Conservation (phyloP, 305 asterid genomes). For the Ilex paraguariensis region DNA sequence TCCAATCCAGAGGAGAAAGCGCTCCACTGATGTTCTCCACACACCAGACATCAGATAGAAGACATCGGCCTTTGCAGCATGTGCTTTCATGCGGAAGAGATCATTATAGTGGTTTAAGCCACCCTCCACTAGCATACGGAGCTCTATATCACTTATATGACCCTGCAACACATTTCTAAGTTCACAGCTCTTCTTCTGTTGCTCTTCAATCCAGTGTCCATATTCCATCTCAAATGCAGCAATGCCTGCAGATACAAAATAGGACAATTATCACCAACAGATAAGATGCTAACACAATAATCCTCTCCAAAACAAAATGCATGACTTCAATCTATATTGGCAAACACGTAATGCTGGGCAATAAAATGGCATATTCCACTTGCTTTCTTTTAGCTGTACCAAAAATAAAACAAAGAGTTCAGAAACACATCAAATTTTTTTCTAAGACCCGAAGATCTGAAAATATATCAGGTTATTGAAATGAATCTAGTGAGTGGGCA, state of each 20-base stretch:
- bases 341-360: no score
- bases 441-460: no score
- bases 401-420: no score
- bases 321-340: no score
- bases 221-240: slow-evolving; percentile 80
- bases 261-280: not conserved
- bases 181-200: slow-evolving; percentile 50
- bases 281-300: no score
- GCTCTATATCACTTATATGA: slow-evolving; percentile 45
- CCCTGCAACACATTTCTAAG: slow-evolving; percentile 60
- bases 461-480: no score
- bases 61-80: slow-evolving; percentile 72
- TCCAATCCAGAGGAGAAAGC: slow-evolving; percentile 89
- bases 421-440: no score
- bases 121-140: slow-evolving; percentile 45
- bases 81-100: slow-evolving; percentile 71
- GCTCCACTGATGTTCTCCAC: slow-evolving; percentile 83
- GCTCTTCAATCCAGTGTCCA: slow-evolving; percentile 71
- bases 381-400: no score
- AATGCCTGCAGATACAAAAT: slow-evolving; percentile 33
- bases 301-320: not conserved
- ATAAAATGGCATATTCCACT: no score
- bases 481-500: no score
- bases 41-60: slow-evolving; percentile 78
- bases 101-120: slow-evolving; percentile 61